Percentiles rank a stretch among this genome's conserved stretches.
These are phyloP conservation scores for Hypomyces perniciosus DNA, from an alignment of 2,329 filamentous ascomycete genomes.

Conservation along the genomic window DNA sequence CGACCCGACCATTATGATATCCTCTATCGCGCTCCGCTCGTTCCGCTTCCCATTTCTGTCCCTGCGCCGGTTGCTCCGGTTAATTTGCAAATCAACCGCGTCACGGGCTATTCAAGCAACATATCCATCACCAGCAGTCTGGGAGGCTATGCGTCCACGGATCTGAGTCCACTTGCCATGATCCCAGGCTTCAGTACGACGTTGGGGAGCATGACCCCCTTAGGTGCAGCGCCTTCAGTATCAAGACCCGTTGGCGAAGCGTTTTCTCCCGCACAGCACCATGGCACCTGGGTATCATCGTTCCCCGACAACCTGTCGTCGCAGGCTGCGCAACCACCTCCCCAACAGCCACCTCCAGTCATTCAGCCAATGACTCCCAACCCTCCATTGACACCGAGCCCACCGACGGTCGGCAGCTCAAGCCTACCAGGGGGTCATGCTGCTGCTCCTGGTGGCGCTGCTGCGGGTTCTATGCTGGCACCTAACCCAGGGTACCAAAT, in stretches of 20 bases:
- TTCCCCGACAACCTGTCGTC: slow-evolving; percentile 22
- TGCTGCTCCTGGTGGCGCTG: background rate
- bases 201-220: slow-evolving; percentile 25
- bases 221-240: slow-evolving; percentile 27
- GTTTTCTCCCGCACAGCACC: slow-evolving; percentile 32
- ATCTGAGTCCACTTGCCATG: slow-evolving; percentile 40
- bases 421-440: slow-evolving; percentile 11
- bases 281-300: slow-evolving; percentile 32
- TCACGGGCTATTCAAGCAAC: slow-evolving; percentile 40
- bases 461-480: slow-evolving; percentile 4
- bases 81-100: slow-evolving; percentile 49
- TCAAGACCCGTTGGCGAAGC: slow-evolving; percentile 21
- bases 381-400: slow-evolving; percentile 13
- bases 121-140: slow-evolving; percentile 38
- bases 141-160: slow-evolving; percentile 35
- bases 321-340: slow-evolving; percentile 16
- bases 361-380: slow-evolving; percentile 26
- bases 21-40: slow-evolving; percentile 59
- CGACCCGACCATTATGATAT: slow-evolving; percentile 89
- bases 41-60: slow-evolving; percentile 13
- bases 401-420: slow-evolving; percentile 5
- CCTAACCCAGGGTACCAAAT: slow-evolving; percentile 23
- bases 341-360: slow-evolving; percentile 24
- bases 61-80: slow-evolving; percentile 24
- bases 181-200: slow-evolving; percentile 38